Evolutionary conservation across 163 green algal species (phyloP).

Genomic region (Prototheca stagnorum): DNA sequence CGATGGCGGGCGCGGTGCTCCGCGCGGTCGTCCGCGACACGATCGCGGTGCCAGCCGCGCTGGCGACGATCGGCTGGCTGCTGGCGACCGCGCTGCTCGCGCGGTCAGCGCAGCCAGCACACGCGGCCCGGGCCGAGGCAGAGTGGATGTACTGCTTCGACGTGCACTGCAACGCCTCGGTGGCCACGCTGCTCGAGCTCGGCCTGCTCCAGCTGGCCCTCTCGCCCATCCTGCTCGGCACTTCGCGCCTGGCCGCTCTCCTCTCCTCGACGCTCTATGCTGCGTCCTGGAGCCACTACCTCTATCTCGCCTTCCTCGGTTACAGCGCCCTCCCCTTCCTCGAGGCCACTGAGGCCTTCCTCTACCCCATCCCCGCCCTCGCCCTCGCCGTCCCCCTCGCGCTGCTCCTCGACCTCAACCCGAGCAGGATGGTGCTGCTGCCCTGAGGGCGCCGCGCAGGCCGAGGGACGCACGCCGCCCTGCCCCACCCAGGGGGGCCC

Average conservation of each 20-base stretch:
- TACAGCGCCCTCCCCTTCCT: conserved; percentile 79
- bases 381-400: conserved; percentile 51
- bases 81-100: conserved; percentile 62
- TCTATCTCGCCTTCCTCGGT: conserved; percentile 92
- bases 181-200: conserved; percentile 74
- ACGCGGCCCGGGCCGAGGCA: conserved; percentile 69
- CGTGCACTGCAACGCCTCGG: conserved; percentile 95
- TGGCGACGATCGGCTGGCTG: conserved; percentile 66
- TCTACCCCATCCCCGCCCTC: conserved; percentile 73
- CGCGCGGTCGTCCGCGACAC: conserved; percentile 16
- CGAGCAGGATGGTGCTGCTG: conserved; percentile 23
- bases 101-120: conserved; percentile 34
- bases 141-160: conserved; percentile 97
- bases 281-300: conserved; percentile 59
- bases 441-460: too few species aligned
- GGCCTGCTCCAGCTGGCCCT: conserved; percentile 77
- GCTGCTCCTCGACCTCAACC: conserved; percentile 61
- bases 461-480: too few species aligned
- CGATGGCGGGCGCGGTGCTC: too few species aligned
- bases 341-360: conserved; percentile 67
- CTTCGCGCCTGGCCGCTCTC: conserved; percentile 39
- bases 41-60: conserved; percentile 43
- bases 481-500: too few species aligned
- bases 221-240: conserved; percentile 54
- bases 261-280: conserved; percentile 68